phyloP scores from a whole-genome alignment of 805 yeast species.

The Yarrowia yakushimensis region DNA sequence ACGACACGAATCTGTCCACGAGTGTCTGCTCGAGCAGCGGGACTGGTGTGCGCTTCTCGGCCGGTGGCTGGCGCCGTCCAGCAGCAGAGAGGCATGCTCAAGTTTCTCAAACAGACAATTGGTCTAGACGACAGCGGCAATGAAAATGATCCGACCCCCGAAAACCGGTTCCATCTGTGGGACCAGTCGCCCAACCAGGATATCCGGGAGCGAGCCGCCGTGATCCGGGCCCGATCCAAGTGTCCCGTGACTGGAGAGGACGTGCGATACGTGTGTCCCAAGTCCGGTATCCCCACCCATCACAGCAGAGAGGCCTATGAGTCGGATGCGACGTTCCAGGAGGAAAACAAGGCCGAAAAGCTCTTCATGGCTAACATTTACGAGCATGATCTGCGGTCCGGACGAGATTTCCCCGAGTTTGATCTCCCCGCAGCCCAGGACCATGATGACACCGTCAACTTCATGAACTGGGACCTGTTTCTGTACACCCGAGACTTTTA shows the following conservation, averaged over 20 bases:
- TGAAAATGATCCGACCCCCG: constrained; percentile 59
- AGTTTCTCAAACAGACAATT: constrained; percentile 38
- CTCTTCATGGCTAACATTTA: constrained; percentile 84
- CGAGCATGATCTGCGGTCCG: constrained; percentile 93
- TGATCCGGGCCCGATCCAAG: constrained; percentile 77
- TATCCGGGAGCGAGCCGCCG: constrained; percentile 85
- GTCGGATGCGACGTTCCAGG: constrained; percentile 68
- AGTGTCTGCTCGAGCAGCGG: constrained; percentile 24
- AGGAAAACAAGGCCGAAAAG: constrained; percentile 59
- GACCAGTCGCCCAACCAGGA: constrained; percentile 88
- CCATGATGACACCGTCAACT: constrained; percentile 66
- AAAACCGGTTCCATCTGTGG: constrained; percentile 80
- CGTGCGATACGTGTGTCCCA: constrained; percentile 83
- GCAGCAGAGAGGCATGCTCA: constrained; percentile 27
- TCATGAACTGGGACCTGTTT: constrained; percentile 86
- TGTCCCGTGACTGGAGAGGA: constrained; percentile 86
- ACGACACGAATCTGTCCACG: constrained; percentile 23
- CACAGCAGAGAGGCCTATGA: constrained; percentile 89
- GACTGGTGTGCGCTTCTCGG: neutral
- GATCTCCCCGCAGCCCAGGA: constrained; percentile 84
- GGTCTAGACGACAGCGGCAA: constrained; percentile 63
- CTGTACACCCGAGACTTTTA: constrained; percentile 88
- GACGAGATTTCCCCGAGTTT: constrained; percentile 92
- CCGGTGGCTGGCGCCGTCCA: constrained; percentile 15
- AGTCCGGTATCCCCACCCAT: constrained; percentile 95